Percentiles rank a stretch among this genome's conserved stretches.
Conservation (phyloP, 192 early-diverging fungal species). For the Coemansia sp. region DNA sequence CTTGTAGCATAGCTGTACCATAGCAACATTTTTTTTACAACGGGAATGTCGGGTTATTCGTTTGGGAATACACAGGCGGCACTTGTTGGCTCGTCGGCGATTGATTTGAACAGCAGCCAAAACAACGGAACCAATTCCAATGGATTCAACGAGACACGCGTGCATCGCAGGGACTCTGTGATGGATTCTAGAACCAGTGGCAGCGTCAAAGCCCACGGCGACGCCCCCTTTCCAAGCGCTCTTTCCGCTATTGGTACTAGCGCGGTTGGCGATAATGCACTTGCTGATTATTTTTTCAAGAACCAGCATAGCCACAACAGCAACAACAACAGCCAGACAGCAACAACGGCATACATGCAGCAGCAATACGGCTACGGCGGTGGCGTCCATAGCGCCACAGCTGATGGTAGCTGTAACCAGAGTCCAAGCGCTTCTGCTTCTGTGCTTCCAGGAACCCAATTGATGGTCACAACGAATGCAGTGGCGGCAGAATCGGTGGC, state of each 20-base stretch:
- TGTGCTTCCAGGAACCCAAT: conserved; percentile 37
- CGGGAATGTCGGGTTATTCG: conserved; percentile 45
- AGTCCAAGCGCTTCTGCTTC: conserved; percentile 37
- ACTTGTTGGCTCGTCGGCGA: conserved; percentile 28
- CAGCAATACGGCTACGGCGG: conserved; percentile 22
- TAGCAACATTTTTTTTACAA: not conserved
- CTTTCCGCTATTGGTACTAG: conserved; percentile 21
- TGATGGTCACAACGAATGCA: conserved; percentile 4
- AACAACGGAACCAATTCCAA: conserved; percentile 1
- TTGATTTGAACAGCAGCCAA: conserved; percentile 9
- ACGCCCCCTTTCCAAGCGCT: conserved; percentile 11
- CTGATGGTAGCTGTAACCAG: conserved; percentile 22
- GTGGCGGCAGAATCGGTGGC: not conserved
- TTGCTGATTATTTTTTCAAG: conserved; percentile 53
- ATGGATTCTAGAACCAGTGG: conserved; percentile 4
- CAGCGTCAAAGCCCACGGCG: not conserved
- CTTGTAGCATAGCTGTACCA: conserved; percentile 6
- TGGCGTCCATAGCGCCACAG: conserved; percentile 9
- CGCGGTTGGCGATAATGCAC: conserved; percentile 16
- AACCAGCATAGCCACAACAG: conserved; percentile 21
- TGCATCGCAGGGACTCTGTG: conserved; percentile 38
- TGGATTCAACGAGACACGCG: conserved; percentile 17
- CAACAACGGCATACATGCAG: conserved; percentile 20
- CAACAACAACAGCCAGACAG: conserved; percentile 9
- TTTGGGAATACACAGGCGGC: conserved; percentile 42